Base-by-base conservation (phyloP, 2,329 filamentous ascomycete species). In the Shiraia bambusicola region DNA sequence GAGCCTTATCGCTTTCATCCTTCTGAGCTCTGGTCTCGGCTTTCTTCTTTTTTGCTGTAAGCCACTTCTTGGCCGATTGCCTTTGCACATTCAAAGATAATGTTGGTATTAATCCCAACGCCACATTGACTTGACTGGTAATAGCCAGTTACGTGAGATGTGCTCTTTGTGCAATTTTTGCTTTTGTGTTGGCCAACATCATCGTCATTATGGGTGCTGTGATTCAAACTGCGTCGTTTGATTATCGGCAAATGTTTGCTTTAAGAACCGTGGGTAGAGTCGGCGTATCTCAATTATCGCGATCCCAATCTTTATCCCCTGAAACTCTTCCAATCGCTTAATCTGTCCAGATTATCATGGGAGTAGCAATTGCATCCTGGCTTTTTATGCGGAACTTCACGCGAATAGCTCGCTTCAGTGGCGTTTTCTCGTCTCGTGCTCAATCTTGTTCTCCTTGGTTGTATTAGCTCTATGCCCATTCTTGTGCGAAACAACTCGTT, bases 401-500 rank as follows among this genome's bases (percentile, higher is more conserved):
- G 42, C 49, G 9, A 25, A 48, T 6, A 50, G 40, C 26, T 46
- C 47, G 12, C 12, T 53, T 17, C 46, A 51, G 22, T 64, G 58
- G 56, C 48, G 61, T 2, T 60, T 83, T n/a, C 75, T 79, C 0
- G 78, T 77, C 2, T 74, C 77, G 0, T 49, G 80, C 2, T 75
- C 78, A 0, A 78, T 78, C 0, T 66, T 83, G 25, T 79, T 82
- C 47, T 78, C 77, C 0, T 77, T 80, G 0, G 70, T 75, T 41
- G 64, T 82, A 2, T 76, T 58, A 76, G 11, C 77, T 77, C 52
- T 69, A 58, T 37, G 66, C 25, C 74, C 75, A 38, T 63, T 54
- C 59, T 60, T 37, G 54, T 63, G 66, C 44, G 47, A 70, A 67
- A 54, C 63, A 61, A 38, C 76, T 5, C 54, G 79, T 19, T 72